Conservation (phyloP, 2,329 filamentous ascomycete genomes). For the Myriosclerotinia scirpicola region DNA sequence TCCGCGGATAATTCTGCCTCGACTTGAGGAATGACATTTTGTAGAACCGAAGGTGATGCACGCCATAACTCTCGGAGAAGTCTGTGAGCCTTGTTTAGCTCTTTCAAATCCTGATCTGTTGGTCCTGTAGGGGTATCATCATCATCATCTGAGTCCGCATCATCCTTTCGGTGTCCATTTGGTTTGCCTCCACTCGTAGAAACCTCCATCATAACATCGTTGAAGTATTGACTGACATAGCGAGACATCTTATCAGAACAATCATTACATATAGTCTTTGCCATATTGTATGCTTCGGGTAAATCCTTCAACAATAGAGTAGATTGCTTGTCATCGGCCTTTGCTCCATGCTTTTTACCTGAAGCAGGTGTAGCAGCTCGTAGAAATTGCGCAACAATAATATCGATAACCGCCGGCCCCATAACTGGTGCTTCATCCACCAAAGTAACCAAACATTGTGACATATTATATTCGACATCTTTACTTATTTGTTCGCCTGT, state of each 20-base stretch:
- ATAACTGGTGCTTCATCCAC: slow-evolving; percentile 82
- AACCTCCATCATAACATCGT: slow-evolving; percentile 90
- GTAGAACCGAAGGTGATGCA: slow-evolving; percentile 81
- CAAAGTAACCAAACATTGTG: slow-evolving; percentile 76
- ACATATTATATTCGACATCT: slow-evolving; percentile 92
- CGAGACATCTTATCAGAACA: slow-evolving; percentile 93
- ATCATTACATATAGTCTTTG: slow-evolving; percentile 86
- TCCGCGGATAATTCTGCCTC: slow-evolving; percentile 91
- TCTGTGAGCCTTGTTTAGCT: slow-evolving; percentile 84
- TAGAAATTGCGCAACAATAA: slow-evolving; percentile 93
- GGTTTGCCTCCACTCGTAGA: slow-evolving; percentile 53
- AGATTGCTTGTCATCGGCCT: slow-evolving; percentile 73
- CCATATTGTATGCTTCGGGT: slow-evolving; percentile 93
- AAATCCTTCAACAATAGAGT: slow-evolving; percentile 84
- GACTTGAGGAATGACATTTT: slow-evolving; percentile 90
- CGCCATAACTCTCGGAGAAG: slow-evolving; percentile 92
- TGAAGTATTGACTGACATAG: slow-evolving; percentile 94
- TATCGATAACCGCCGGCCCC: slow-evolving; percentile 80
- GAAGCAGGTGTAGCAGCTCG: slow-evolving; percentile 72
- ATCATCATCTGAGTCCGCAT: slow-evolving; percentile 64
- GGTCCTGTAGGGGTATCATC: slow-evolving; percentile 61
- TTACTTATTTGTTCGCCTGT: slow-evolving; percentile 83
- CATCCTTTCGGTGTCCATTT: slow-evolving; percentile 54
- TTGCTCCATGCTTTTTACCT: slow-evolving; percentile 53
- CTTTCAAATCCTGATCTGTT: slow-evolving; percentile 80